Conservation (phyloP, 768 basidiomycete species). For the Multifurca ochricompacta region DNA sequence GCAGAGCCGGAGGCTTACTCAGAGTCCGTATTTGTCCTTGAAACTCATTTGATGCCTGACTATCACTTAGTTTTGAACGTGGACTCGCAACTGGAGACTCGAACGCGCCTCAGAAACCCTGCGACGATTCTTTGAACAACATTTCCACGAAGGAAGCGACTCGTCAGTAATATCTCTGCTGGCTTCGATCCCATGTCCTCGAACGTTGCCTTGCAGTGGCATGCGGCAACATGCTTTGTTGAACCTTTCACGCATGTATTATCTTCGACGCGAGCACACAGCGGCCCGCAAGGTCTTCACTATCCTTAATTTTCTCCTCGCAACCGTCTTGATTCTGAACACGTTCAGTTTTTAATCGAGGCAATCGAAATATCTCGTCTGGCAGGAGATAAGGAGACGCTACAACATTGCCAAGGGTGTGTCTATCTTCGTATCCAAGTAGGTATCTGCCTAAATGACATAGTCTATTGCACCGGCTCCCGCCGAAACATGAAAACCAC, state of each 20-base stretch:
- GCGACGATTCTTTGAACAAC: slow-evolving; percentile 77
- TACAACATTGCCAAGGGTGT: slow-evolving; percentile 77
- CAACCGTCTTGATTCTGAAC: neutral
- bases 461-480: slow-evolving; percentile 69
- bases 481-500: slow-evolving; percentile 38
- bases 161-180: slow-evolving; percentile 45
- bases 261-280: slow-evolving; percentile 54
- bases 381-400: slow-evolving; percentile 57
- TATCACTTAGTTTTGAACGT: slow-evolving; percentile 52
- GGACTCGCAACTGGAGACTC: slow-evolving; percentile 61
- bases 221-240: slow-evolving; percentile 74
- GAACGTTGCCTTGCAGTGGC: slow-evolving; percentile 39
- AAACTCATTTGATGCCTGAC: slow-evolving; percentile 16
- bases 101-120: slow-evolving; percentile 62
- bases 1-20: slow-evolving; percentile 17
- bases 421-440: slow-evolving; percentile 7
- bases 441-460: neutral
- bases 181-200: neutral
- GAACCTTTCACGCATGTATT: slow-evolving; percentile 73
- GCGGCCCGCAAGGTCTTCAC: slow-evolving; percentile 56
- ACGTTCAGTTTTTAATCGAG: slow-evolving; percentile 56
- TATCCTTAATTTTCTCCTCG: neutral
- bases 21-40: slow-evolving; percentile 3
- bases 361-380: slow-evolving; percentile 73
- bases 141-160: slow-evolving; percentile 71